These are phyloP conservation scores for Cutaneotrichosporon sp. DNA, from an alignment of 1,284 basidiomycete genomes.

Conservation along the genomic window DNA sequence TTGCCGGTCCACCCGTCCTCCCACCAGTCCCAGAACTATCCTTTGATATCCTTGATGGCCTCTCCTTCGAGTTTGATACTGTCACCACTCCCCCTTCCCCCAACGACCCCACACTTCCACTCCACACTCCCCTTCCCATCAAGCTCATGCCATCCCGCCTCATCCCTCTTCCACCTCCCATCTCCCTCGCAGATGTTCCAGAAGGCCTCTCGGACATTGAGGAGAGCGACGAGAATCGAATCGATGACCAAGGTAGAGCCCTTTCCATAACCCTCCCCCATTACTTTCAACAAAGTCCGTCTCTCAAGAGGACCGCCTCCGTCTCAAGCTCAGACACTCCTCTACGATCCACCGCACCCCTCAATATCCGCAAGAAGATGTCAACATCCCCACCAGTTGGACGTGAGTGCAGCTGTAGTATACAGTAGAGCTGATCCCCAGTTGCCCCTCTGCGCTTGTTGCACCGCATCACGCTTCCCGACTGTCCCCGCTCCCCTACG, in stretches of 20 bases:
- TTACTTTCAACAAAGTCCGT: neutral
- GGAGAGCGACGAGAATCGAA: neutral
- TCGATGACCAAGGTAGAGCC: neutral
- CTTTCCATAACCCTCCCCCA: neutral
- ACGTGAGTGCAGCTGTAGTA: neutral
- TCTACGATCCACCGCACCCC: neutral
- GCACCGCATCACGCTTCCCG: neutral
- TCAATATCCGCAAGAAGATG: conserved; percentile 8
- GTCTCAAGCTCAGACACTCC: neutral
- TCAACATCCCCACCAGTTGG: neutral
- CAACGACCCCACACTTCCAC: neutral
- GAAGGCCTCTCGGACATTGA: conserved; percentile 3
- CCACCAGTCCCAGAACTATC: conserved; percentile 6
- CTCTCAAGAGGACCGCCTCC: neutral
- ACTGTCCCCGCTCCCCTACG: neutral
- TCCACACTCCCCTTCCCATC: neutral
- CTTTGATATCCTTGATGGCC: neutral
- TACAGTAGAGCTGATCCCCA: neutral
- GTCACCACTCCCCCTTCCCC: neutral
- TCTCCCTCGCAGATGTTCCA: neutral
- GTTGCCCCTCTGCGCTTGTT: neutral
- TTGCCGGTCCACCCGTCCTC: neutral
- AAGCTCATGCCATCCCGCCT: neutral
- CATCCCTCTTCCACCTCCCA: neutral
- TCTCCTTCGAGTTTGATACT: neutral